Conservation (phyloP, 495 filamentous ascomycete genomes). For the Neurospora sp. region DNA sequence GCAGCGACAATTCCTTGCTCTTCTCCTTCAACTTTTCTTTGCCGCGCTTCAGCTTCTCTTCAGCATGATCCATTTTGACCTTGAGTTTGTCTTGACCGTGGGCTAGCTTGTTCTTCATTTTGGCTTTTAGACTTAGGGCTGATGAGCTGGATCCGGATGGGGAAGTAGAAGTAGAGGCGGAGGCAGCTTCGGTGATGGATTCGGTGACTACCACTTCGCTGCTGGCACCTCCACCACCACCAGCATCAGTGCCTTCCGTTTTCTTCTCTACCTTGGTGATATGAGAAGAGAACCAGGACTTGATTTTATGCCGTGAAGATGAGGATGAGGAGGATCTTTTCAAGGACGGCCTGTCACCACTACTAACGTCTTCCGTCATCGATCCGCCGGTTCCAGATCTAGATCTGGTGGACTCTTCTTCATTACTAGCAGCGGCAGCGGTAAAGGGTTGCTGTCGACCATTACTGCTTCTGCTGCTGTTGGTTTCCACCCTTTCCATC, state of each 20-base stretch:
- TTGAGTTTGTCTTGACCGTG: neutral
- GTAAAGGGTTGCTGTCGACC: neutral
- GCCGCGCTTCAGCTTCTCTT: neutral
- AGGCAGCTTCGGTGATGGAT: neutral
- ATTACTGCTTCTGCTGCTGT: neutral
- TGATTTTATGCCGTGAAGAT: neutral
- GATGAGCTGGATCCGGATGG: neutral
- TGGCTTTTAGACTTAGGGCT: neutral
- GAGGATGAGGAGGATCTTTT: neutral
- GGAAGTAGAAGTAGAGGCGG: neutral
- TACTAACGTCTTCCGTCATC: neutral
- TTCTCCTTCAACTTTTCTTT: neutral
- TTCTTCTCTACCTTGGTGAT: neutral
- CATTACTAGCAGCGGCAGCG: neutral
- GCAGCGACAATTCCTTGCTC: neutral
- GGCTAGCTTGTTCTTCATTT: neutral
- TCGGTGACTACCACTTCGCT: neutral
- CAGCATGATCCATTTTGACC: neutral
- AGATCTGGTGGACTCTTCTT: neutral
- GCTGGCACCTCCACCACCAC: neutral
- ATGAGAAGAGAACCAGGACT: neutral
- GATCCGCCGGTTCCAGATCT: neutral
- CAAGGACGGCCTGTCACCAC: neutral
- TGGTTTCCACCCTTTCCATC: neutral
- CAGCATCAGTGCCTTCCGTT: neutral